These are phyloP conservation scores for Avicennia marina DNA, from an alignment of 257 asterid genomes.

Conservation along the genomic window DNA sequence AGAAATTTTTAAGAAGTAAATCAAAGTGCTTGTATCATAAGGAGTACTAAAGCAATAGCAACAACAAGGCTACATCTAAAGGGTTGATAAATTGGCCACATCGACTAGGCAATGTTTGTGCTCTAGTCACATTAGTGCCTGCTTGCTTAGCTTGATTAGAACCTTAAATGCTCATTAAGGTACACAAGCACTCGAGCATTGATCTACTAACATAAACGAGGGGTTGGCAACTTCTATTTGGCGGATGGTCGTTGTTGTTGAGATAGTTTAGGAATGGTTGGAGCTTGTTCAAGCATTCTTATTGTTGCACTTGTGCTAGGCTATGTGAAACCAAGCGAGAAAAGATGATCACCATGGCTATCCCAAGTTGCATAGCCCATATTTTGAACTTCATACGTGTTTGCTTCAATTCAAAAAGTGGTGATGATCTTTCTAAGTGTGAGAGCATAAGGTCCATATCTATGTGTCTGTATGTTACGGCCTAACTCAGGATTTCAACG, in stretches of 20 bases:
- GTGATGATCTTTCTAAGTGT: too few relatives aligned
- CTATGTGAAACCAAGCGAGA: constrained; percentile 20
- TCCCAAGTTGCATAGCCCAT: constrained; percentile 1
- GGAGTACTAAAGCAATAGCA: too few relatives aligned
- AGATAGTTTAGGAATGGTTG: constrained; percentile 62
- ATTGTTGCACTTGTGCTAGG: constrained; percentile 36
- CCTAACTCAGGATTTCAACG: too few relatives aligned
- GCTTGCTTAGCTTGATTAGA: constrained; percentile 61
- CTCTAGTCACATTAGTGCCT: constrained; percentile 54
- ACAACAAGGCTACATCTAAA: too few relatives aligned
- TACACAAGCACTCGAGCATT: constrained; percentile 76
- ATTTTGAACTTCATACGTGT: too few relatives aligned
- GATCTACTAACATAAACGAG: constrained; percentile 41
- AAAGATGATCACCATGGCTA: constrained; percentile 14
- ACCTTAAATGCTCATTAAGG: constrained; percentile 57
- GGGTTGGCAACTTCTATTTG: constrained; percentile 67
- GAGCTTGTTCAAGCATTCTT: constrained; percentile 49
- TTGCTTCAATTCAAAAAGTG: too few relatives aligned
- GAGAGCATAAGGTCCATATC: too few relatives aligned
- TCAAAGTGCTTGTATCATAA: too few relatives aligned
- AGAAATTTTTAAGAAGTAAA: too few relatives aligned
- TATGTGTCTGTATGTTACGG: background rate
- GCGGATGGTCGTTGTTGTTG: constrained; percentile 43
- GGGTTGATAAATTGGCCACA: constrained; percentile 80
- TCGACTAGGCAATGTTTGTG: constrained; percentile 69